Evolutionary conservation across 495 filamentous ascomycete species (phyloP).

Genomic region (Penicillium odoratum): DNA sequence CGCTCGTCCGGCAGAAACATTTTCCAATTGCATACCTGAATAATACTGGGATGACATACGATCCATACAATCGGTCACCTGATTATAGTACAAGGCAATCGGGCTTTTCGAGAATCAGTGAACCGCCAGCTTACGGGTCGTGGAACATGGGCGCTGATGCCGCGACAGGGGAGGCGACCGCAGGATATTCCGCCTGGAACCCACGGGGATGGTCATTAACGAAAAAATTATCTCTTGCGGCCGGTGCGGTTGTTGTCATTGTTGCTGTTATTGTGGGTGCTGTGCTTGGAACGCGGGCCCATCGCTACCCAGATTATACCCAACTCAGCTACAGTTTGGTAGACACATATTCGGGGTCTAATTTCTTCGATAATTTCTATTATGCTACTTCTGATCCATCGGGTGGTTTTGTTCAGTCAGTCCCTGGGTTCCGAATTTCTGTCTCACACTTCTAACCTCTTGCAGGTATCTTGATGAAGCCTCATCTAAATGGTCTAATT

Average conservation of each 20-base stretch:
- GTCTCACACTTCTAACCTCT: neutral
- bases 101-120: conserved; percentile 4
- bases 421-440: neutral
- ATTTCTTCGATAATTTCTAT: neutral
- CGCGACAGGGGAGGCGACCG: neutral
- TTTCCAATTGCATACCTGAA: conserved; percentile 6
- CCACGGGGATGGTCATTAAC: neutral
- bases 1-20: neutral
- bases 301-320: neutral
- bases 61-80: conserved; percentile 1
- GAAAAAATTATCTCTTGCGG: neutral
- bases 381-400: neutral
- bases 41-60: neutral
- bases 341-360: neutral
- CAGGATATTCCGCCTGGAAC: neutral
- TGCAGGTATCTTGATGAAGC: neutral
- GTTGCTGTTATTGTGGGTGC: neutral
- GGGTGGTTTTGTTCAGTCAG: neutral
- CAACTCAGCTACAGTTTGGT: neutral
- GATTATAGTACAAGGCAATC: neutral
- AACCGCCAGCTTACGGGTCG: conserved; percentile 4
- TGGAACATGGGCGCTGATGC: neutral
- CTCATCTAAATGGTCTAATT: conserved; percentile 32
- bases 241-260: neutral
- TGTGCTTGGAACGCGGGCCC: neutral